Percentiles rank a stretch among this genome's conserved stretches.
Conservation (phyloP, 108 stramenopile species). For the Fragilariopsis cylindrus region DNA sequence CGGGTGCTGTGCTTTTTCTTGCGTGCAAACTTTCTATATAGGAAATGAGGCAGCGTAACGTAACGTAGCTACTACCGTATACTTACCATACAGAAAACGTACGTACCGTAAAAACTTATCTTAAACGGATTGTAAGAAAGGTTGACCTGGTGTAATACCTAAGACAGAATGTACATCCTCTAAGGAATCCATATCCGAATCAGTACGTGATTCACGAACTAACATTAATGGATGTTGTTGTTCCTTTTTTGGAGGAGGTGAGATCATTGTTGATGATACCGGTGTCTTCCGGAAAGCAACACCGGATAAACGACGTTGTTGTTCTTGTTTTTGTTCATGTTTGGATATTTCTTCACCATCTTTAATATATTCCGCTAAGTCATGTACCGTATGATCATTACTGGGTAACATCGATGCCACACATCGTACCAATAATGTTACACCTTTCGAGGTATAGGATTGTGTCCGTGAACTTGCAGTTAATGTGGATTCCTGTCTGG, state of each 20-base stretch:
- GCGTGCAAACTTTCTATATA: too few species aligned
- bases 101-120: too few species aligned
- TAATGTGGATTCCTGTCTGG: constrained; percentile 33
- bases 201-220: constrained; percentile 10
- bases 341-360: constrained; percentile 27
- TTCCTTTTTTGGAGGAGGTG: neutral
- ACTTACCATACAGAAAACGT: too few species aligned
- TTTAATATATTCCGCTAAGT: constrained; percentile 40
- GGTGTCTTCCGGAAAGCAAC: neutral
- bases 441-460: constrained; percentile 37
- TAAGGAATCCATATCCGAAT: constrained; percentile 11
- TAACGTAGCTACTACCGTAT: too few species aligned
- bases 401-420: constrained; percentile 43
- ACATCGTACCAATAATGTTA: constrained; percentile 40
- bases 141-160: constrained; percentile 16
- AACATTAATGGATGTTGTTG: neutral
- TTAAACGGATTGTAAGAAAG: too few species aligned
- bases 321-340: constrained; percentile 5
- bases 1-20: too few species aligned
- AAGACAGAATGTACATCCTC: constrained; percentile 13
- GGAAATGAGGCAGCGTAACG: too few species aligned
- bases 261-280: neutral
- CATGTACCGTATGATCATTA: constrained; percentile 28
- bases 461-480: constrained; percentile 20
- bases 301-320: neutral